A percentile compares a stretch with the other conserved stretches of the same genome.
phyloP scores from a whole-genome alignment of 2,329 filamentous ascomycete genomes.

The Pseudodiploospora longispora region DNA sequence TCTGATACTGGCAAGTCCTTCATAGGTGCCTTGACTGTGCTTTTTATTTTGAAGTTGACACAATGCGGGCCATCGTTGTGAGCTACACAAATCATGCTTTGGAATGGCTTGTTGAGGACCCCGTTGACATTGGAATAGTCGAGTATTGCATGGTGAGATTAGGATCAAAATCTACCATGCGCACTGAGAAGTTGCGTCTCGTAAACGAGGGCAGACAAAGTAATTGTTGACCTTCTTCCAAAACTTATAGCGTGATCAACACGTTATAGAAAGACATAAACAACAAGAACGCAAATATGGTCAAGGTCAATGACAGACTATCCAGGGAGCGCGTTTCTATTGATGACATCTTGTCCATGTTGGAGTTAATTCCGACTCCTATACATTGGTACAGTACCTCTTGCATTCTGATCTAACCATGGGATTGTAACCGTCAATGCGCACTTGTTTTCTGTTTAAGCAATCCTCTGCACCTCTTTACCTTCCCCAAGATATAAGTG shows the following conservation, averaged over 20 bases:
- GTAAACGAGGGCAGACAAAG: constrained; percentile 24
- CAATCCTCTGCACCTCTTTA: no score
- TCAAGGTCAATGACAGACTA: constrained; percentile 12
- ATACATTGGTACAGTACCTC: no score
- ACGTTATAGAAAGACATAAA: constrained; percentile 19
- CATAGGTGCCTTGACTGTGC: constrained; percentile 56
- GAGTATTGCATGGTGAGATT: constrained; percentile 47
- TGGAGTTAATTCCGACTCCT: no score
- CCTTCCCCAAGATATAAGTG: no score
- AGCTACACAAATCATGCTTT: constrained; percentile 57
- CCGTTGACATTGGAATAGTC: constrained; percentile 51
- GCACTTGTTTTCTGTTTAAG: no score
- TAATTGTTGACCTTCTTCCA: not conserved
- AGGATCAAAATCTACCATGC: constrained; percentile 47
- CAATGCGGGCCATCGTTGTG: constrained; percentile 50
- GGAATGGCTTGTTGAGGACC: constrained; percentile 53
- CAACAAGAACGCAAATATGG: constrained; percentile 16
- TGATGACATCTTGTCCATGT: constrained; percentile 17
- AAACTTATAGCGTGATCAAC: constrained; percentile 30
- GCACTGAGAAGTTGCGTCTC: constrained; percentile 41
- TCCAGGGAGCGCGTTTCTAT: constrained; percentile 2
- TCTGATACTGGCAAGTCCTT: constrained; percentile 73
- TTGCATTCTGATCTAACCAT: no score
- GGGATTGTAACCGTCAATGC: no score
- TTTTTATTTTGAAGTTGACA: constrained; percentile 43